Conservation (phyloP, 2,329 filamentous ascomycete species). For the Elsinoe batatas region DNA sequence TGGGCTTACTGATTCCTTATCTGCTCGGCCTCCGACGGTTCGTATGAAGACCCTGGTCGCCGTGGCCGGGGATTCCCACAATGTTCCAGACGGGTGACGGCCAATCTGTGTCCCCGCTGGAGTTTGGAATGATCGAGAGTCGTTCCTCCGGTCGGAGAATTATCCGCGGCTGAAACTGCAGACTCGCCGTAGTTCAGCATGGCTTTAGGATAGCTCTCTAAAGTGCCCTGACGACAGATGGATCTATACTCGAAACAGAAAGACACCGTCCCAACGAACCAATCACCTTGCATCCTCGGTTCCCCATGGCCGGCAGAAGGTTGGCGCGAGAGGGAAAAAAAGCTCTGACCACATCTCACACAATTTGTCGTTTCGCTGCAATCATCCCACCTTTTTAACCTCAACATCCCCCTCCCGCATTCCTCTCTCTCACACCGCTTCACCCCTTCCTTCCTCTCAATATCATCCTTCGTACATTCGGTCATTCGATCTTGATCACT, state of each 20-base stretch:
- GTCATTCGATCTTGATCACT: slow-evolving; percentile 1
- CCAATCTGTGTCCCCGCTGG: slow-evolving; percentile 2
- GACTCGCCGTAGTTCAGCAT: slow-evolving; percentile 1
- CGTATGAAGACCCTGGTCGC: neutral
- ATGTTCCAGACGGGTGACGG: neutral
- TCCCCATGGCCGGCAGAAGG: neutral
- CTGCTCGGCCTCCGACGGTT: slow-evolving; percentile 3
- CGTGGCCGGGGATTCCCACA: slow-evolving; percentile 7
- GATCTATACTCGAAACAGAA: neutral
- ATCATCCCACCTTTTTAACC: slow-evolving; percentile 13
- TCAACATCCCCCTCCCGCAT: neutral
- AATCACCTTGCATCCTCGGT: neutral
- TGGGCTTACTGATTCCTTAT: neutral
- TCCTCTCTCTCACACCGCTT: slow-evolving; percentile 12
- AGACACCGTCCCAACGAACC: neutral
- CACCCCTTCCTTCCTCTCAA: slow-evolving; percentile 11
- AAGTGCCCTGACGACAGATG: neutral
- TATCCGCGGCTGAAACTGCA: slow-evolving; percentile 11
- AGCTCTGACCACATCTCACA: slow-evolving; percentile 11
- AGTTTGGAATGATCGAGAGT: neutral
- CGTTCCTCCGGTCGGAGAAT: slow-evolving; percentile 7
- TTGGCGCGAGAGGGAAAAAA: slow-evolving; percentile 9
- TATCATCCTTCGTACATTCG: neutral
- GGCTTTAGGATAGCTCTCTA: neutral
- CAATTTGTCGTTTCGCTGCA: slow-evolving; percentile 5